Conservation (phyloP, 108 stramenopile species). For the Mayamaea pseudoterrestris region DNA sequence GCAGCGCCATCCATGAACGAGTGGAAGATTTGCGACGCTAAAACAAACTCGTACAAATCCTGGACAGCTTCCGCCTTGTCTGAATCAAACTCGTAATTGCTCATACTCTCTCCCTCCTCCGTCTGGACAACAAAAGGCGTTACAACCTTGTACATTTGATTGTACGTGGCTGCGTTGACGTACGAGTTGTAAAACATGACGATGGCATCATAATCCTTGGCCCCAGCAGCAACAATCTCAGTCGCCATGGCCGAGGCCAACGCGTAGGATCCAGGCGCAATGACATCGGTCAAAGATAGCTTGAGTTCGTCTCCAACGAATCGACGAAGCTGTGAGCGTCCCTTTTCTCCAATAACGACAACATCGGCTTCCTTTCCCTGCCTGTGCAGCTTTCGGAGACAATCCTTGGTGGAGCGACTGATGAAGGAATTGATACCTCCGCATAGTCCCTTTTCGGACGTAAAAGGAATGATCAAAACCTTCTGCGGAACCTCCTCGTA, state of each 20-base stretch:
- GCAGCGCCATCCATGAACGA: constrained; percentile 94
- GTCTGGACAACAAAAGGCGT: constrained; percentile 51
- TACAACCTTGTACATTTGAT: constrained; percentile 80
- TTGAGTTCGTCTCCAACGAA: constrained; percentile 42
- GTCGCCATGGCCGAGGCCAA: constrained; percentile 68
- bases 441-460: constrained; percentile 98
- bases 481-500: constrained; percentile 84
- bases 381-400: constrained; percentile 34
- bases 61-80: constrained; percentile 88
- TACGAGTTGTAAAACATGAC: constrained; percentile 75
- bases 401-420: constrained; percentile 59
- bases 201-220: constrained; percentile 72
- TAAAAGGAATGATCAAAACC: constrained; percentile 81
- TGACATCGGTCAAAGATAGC: constrained; percentile 61
- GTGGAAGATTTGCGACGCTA: constrained; percentile 90
- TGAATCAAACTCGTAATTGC: constrained; percentile 93
- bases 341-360: constrained; percentile 96
- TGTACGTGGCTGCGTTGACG: constrained; percentile 76
- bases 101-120: constrained; percentile 48
- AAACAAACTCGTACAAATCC: constrained; percentile 90
- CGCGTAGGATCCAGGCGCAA: constrained; percentile 67
- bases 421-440: constrained; percentile 97
- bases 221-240: constrained; percentile 70
- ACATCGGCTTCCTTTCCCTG: constrained; percentile 82
- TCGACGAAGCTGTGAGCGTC: constrained; percentile 85